phyloP scores from a whole-genome alignment of 1,284 basidiomycete species.

The Trichosporon inkin region DNA sequence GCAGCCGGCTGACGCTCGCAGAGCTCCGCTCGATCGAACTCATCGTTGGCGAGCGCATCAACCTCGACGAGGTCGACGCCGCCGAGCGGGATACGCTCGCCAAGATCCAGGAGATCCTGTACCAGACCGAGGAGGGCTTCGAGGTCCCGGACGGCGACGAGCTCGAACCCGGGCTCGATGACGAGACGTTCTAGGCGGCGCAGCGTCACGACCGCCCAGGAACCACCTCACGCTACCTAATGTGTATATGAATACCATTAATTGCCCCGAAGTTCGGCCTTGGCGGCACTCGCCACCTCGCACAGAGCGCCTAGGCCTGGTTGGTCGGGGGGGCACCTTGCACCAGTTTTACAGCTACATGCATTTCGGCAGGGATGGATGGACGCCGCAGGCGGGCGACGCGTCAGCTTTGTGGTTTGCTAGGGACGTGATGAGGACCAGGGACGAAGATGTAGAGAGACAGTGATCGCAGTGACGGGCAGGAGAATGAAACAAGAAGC shows the following conservation, averaged over 20 bases:
- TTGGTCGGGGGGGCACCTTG: no score
- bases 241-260: no score
- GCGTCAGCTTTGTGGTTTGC: neutral
- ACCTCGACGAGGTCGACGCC: slow-evolving; percentile 59
- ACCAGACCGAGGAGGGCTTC: slow-evolving; percentile 86
- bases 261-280: no score
- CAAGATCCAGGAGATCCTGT: slow-evolving; percentile 89
- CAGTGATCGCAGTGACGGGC: no score
- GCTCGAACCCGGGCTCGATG: slow-evolving; percentile 17
- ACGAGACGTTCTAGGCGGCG: slow-evolving; percentile 24
- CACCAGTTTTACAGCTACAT: slow-evolving; percentile 8
- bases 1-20: slow-evolving; percentile 13
- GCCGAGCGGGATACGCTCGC: slow-evolving; percentile 66
- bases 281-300: no score
- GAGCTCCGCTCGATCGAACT: slow-evolving; percentile 95
- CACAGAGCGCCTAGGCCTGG: no score
- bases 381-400: no score
- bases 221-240: no score
- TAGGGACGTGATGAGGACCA: neutral
- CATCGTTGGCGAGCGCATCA: slow-evolving; percentile 70
- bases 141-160: slow-evolving; percentile 56
- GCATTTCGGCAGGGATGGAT: neutral
- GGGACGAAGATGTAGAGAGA: no score
- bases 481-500: neutral
- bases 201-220: no score